Percentiles rank a stretch among this genome's conserved stretches.
Conservation (phyloP, 1,284 basidiomycete species). For the Tausonia pullulans region DNA sequence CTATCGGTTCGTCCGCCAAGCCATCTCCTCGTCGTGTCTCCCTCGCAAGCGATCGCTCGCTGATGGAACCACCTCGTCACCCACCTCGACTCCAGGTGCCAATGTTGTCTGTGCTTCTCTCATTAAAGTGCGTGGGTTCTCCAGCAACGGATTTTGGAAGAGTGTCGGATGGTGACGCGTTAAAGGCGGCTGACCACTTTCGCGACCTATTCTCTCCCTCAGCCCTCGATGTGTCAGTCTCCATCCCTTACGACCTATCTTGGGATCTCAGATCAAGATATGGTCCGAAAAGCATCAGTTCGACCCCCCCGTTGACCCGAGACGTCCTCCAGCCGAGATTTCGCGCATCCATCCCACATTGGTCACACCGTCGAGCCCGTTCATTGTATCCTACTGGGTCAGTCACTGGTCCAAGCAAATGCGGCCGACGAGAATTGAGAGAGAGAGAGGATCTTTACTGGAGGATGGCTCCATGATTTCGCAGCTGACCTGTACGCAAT, state of each 20-base stretch:
- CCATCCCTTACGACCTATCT: too few species aligned
- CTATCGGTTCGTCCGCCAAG: slow-evolving; percentile 38
- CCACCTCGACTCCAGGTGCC: too few species aligned
- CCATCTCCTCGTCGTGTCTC: neutral
- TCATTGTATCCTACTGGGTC: slow-evolving; percentile 55
- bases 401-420: slow-evolving; percentile 26
- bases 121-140: too few species aligned
- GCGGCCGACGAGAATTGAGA: neutral
- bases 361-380: slow-evolving; percentile 53
- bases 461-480: neutral
- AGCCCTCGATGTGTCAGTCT: too few species aligned
- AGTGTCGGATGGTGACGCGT: too few species aligned
- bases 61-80: too few species aligned
- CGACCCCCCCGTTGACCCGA: slow-evolving; percentile 11
- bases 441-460: neutral
- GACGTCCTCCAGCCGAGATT: slow-evolving; percentile 40
- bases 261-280: neutral
- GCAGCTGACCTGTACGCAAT: neutral
- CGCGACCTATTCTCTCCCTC: neutral
- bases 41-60: neutral
- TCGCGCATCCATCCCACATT: slow-evolving; percentile 52
- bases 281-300: slow-evolving; percentile 1
- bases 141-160: too few species aligned
- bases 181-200: neutral
- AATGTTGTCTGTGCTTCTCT: too few species aligned